Evolutionary conservation across 139 green algal genomes (phyloP), one percentile per base, ranked within the genome.

Genomic region (Deuterostichococcus epilithicus): DNA sequence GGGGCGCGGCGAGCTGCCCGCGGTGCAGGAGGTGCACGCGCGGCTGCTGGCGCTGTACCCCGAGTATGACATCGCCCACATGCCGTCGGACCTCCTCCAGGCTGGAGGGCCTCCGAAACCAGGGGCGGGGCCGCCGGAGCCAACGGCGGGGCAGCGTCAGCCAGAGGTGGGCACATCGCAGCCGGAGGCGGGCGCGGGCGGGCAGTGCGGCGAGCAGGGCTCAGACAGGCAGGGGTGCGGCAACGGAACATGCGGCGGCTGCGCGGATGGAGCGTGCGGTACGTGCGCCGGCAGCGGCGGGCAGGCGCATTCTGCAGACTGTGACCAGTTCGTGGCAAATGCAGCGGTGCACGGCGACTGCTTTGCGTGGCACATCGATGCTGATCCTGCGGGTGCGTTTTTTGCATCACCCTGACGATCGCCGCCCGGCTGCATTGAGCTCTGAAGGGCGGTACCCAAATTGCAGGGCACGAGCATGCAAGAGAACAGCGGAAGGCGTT

Each of bases 321-420:
- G 91, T 75, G 74, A 83, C 33, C 79, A 77, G 42, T 92, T 95
- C 76, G 78, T 97, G n/a, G 93, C 88, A 20, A 97, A 96, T 76
- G 92, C 92, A 0, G 87, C 92, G 32, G 80, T 92, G 66, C 37
- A 70, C 25, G 90, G 90, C 0, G 91, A 97, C 74, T 33, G 28
- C 20, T 97, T 90, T 74, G 58, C 33, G 1, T 97, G 84, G 82
- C 93, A 97, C 72, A 84, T 95, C 30, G 93, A 97, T 80, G 91
- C 91, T 1, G 93, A 97, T 80, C 93, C 93, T 8, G 28, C 73
- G 23, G 68, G 52, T 63, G 52, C 52, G 28, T 30, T 28, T 63
- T 13, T 30, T 3, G 18, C 18, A 13, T n/a, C n/a, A n/a, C n/a
- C n/a, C n/a, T n/a, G n/a, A n/a, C n/a, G n/a, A n/a, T n/a, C n/a